Conservation (phyloP, 352 stramenopile genomes). For the Phytophthora fragariaefolia region DNA sequence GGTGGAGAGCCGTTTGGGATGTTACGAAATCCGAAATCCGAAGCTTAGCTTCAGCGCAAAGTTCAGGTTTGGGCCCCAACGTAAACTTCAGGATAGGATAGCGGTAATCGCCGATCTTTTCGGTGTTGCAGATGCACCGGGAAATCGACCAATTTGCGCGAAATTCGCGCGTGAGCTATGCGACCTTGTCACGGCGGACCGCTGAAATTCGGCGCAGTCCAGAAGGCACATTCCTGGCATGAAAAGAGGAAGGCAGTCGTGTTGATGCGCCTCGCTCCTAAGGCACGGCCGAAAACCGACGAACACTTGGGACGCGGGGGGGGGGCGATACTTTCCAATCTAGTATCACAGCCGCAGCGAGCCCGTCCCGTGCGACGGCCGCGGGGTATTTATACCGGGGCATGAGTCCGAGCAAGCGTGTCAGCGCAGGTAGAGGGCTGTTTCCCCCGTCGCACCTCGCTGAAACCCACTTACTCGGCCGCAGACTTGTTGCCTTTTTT, state of each 20-base stretch:
- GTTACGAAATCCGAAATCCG: conserved; percentile 10
- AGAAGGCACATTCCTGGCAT: conserved; percentile 8
- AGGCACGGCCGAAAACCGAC: conserved; percentile 9
- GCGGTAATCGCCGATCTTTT: conserved; percentile 17
- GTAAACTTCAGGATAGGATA: conserved; percentile 33
- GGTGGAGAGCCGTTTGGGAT: conserved; percentile 15
- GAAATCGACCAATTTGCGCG: conserved; percentile 12
- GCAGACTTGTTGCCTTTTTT: conserved; percentile 23
- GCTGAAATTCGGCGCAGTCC: conserved; percentile 1
- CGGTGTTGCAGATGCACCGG: conserved; percentile 23
- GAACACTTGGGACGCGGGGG: not conserved
- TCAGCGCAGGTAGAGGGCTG: not conserved
- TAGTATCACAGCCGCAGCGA: not conserved
- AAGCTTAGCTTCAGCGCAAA: conserved; percentile 16
- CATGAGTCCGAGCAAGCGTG: conserved; percentile 22
- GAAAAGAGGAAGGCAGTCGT: not conserved
- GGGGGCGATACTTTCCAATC: not conserved
- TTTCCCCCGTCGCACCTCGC: conserved; percentile 21
- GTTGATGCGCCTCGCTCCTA: conserved; percentile 1
- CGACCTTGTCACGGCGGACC: conserved; percentile 12
- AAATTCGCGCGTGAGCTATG: conserved; percentile 19
- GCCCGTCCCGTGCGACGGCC: conserved; percentile 16
- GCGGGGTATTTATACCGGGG: conserved; percentile 6
- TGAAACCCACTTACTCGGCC: conserved; percentile 16
- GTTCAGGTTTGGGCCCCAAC: too few species aligned